These are phyloP conservation scores for Rubia yunnanensis DNA, from an alignment of 257 asterid species.

Conservation along the genomic window DNA sequence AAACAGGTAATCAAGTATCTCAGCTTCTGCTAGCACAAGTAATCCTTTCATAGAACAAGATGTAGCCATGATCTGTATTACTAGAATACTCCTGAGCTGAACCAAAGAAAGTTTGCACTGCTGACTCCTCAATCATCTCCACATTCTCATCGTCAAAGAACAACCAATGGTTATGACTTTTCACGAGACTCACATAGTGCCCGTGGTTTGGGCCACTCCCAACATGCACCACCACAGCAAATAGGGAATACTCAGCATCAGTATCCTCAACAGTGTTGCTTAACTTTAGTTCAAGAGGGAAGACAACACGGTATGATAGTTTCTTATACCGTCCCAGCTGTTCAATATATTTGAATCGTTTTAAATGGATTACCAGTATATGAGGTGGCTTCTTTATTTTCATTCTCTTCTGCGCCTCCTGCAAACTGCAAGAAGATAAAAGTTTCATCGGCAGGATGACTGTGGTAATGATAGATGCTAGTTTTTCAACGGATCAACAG, in stretches of 20 bases:
- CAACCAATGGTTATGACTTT: slow-evolving; percentile 84
- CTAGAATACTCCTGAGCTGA: slow-evolving; percentile 80
- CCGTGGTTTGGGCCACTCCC: slow-evolving; percentile 93
- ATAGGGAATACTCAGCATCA: slow-evolving; percentile 68
- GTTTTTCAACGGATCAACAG: neutral
- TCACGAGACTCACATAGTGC: slow-evolving; percentile 86
- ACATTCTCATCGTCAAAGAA: slow-evolving; percentile 81
- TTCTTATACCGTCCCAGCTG: slow-evolving; percentile 73
- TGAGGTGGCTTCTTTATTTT: slow-evolving; percentile 78
- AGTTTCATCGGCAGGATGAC: neutral
- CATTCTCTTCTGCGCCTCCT: slow-evolving; percentile 94
- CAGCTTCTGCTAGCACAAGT: slow-evolving; percentile 34
- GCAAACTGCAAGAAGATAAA: slow-evolving; percentile 45
- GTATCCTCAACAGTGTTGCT: slow-evolving; percentile 80
- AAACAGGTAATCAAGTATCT: slow-evolving; percentile 22
- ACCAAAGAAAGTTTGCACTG: slow-evolving; percentile 82
- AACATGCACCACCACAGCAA: slow-evolving; percentile 75
- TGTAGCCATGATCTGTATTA: slow-evolving; percentile 81
- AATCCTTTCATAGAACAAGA: slow-evolving; percentile 62
- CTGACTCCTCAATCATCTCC: slow-evolving; percentile 82
- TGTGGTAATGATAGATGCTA: neutral
- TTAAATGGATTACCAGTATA: slow-evolving; percentile 70
- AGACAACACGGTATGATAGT: slow-evolving; percentile 76
- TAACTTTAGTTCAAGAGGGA: slow-evolving; percentile 76
- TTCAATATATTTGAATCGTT: slow-evolving; percentile 75